A percentile compares a stretch with the other conserved stretches of the same genome.
Conservation (phyloP, 78 protist genomes). For the Isochrysis galbana region DNA sequence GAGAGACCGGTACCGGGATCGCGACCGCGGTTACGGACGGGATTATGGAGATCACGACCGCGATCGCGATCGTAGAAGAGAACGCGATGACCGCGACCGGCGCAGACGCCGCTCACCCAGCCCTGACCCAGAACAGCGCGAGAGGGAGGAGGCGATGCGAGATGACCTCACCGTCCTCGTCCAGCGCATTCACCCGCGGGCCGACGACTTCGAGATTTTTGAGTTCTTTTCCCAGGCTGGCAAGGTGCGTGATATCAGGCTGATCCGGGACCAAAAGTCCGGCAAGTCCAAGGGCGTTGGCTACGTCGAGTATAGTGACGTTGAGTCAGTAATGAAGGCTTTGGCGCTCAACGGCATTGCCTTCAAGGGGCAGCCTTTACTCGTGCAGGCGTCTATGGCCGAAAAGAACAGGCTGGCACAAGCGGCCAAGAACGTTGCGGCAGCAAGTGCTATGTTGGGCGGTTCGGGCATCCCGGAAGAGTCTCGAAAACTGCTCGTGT, state of each 20-base stretch:
- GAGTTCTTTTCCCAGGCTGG: conserved; percentile 39
- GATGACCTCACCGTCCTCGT: conserved; percentile 39
- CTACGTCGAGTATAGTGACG: conserved; percentile 33
- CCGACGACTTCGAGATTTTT: conserved; percentile 30
- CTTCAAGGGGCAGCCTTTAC: conserved; percentile 39
- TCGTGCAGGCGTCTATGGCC: conserved; percentile 31
- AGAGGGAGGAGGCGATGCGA: conserved; percentile 10
- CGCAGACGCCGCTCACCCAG: not conserved
- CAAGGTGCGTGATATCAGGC: not conserved
- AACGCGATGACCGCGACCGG: too few relatives aligned
- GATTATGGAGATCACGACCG: too few relatives aligned
- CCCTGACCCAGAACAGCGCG: not conserved
- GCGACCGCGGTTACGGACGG: too few relatives aligned
- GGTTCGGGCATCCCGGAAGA: not conserved
- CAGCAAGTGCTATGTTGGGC: not conserved
- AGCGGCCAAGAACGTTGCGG: conserved; percentile 16
- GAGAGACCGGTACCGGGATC: too few relatives aligned
- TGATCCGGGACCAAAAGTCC: conserved; percentile 30
- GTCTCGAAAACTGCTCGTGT: not conserved
- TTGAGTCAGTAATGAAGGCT: not conserved
- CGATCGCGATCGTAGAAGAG: too few relatives aligned
- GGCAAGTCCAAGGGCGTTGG: conserved; percentile 39
- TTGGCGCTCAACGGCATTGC: conserved; percentile 28
- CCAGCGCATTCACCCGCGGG: conserved; percentile 45
- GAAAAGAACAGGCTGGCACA: conserved; percentile 35